Evolutionary conservation across 2,329 filamentous ascomycete species (phyloP).

Genomic region (Metarhizium robertsii): DNA sequence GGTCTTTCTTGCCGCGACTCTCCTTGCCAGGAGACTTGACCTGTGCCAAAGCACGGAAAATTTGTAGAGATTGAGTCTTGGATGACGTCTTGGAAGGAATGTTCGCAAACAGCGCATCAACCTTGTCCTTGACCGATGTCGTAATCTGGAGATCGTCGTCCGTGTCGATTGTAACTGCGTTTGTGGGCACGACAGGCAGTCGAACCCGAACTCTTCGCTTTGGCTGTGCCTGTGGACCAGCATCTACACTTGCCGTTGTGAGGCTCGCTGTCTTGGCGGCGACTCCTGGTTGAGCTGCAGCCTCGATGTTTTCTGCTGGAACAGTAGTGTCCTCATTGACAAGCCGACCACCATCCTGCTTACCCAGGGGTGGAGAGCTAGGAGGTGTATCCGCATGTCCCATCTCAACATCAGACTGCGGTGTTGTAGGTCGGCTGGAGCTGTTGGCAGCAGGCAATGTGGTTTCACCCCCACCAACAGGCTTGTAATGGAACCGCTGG

Average conservation of each 20-base stretch:
- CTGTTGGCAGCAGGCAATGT: constrained; percentile 31
- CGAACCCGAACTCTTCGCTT: constrained; percentile 43
- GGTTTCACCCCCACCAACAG: constrained; percentile 22
- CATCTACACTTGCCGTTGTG: constrained; percentile 22
- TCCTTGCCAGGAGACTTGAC: constrained; percentile 53
- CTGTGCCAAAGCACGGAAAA: constrained; percentile 66
- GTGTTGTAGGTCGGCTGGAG: constrained; percentile 46
- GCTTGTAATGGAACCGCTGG: constrained; percentile 69
- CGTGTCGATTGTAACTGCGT: constrained; percentile 32
- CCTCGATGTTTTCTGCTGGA: constrained; percentile 14
- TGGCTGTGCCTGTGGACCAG: constrained; percentile 53
- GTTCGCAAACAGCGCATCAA: constrained; percentile 60
- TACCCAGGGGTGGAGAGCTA: constrained; percentile 51
- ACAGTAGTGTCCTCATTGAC: constrained; percentile 11
- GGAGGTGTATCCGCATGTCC: constrained; percentile 54
- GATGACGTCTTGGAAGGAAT: constrained; percentile 53
- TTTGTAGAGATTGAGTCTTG: constrained; percentile 54
- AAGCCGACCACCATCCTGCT: constrained; percentile 9
- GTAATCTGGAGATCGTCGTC: constrained; percentile 59
- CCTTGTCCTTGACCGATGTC: constrained; percentile 36
- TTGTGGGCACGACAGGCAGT: constrained; percentile 30
- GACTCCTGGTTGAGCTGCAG: neutral
- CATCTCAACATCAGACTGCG: constrained; percentile 44
- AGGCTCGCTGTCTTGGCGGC: neutral
- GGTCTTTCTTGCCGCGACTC: constrained; percentile 31